phyloP scores from a whole-genome alignment of 371 early-diverging fungal genomes.

The Mortierella sp. region DNA sequence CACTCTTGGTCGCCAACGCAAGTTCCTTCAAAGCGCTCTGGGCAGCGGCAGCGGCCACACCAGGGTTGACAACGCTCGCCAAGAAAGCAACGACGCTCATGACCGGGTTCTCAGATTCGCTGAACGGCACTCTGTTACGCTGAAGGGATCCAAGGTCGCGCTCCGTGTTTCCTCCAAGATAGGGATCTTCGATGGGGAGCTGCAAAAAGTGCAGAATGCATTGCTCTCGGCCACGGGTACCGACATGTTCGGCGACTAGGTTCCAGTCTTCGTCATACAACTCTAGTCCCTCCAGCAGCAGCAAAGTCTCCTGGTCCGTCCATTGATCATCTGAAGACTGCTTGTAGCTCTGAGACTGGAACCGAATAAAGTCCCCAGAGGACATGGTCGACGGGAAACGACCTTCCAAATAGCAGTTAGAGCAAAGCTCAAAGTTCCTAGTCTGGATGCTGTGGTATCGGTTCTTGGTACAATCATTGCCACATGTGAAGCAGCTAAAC shows the following conservation, averaged over 20 bases:
- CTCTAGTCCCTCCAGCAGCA: constrained; percentile 96
- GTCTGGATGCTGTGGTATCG: constrained; percentile 88
- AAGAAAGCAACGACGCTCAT: constrained; percentile 97
- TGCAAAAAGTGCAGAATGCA: constrained; percentile 97
- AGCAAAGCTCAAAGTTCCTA: constrained; percentile 89
- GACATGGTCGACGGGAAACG: constrained; percentile 91
- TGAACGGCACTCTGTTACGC: constrained; percentile 82
- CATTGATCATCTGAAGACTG: constrained; percentile 79
- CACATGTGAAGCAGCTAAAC: constrained; percentile 89
- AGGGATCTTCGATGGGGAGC: constrained; percentile 96
- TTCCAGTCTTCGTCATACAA: constrained; percentile 98
- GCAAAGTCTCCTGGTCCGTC: constrained; percentile 95
- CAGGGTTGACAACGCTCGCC: constrained; percentile 92
- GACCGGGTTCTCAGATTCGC: constrained; percentile 95
- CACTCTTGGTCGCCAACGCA: constrained; percentile 47
- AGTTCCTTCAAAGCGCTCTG: constrained; percentile 74
- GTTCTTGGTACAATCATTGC: constrained; percentile 84
- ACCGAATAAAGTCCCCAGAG: constrained; percentile 91
- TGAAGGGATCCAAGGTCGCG: constrained; percentile 66
- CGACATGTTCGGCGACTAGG: constrained; percentile 93
- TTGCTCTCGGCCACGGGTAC: constrained; percentile 92
- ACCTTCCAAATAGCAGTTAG: constrained; percentile 92
- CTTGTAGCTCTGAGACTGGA: constrained; percentile 65
- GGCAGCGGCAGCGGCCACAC: constrained; percentile 94
- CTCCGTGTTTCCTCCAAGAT: constrained; percentile 62